Evolutionary conservation across 495 filamentous ascomycete species (phyloP), one percentile per base, ranked within the genome.

Genomic region (Astrothelium subdiscretum): DNA sequence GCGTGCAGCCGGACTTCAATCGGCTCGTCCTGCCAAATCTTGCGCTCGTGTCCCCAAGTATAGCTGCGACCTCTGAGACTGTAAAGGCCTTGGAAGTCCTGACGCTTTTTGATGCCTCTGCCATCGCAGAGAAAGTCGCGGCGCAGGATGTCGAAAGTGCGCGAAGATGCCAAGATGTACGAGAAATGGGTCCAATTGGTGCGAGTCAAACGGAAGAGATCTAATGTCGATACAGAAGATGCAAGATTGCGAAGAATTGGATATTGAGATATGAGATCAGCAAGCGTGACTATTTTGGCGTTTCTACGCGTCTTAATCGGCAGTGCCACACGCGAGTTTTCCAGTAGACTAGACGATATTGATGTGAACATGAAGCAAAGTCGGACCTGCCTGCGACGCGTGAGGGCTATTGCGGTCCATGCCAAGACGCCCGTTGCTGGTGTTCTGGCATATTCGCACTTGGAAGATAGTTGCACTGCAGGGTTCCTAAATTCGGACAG

Each of bases 121-220:
- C 61, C 61, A 38, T 62, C 61, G 48, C 61, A 62, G 27, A 62
- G 61, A 4, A 31, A 51, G 20, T 51, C 38, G 22, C 61, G 61
- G 13, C 40, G 31, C 2, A 62, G 51, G 13, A 11, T 51, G 5
- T 57, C 31, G 32, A 62, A 62, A 8, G 57, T 57, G 27, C n/a
- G 6, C 12, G 13, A 13, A 1, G 61, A 62, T 3, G 44, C 24
- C 10, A 62, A 38, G n/a, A 62, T 58, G n/a, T 40, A 24, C 1
- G 26, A 12, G 27, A 35, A 48, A 13, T 31, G 24, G 24, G 24
- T 15, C 11, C 29, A 24, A 20, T n/a, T n/a, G 3, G 61, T 40
- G 10, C 57, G 18, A 1, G 29, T 6, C 12, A 62, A 31, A 20
- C 27, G 27, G 29, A 35, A 48, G 4, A 62, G 61, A 54, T 62